Base-by-base conservation (phyloP, 345 rosid species). In the Eucalyptus victrix region DNA sequence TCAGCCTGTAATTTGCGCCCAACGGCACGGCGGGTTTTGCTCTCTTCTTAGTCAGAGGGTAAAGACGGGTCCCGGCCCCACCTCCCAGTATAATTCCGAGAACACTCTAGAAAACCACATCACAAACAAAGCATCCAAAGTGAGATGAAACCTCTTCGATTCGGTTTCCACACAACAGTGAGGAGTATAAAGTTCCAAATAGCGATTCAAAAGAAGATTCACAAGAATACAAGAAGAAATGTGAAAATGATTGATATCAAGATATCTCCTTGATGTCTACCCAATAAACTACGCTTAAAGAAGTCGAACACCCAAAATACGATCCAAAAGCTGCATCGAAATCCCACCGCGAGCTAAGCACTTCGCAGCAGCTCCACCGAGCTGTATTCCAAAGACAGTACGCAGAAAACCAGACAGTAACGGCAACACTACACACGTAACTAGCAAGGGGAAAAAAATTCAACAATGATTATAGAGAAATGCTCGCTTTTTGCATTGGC, bases 21-120 rank as follows among this genome's bases (percentile, higher is more conserved):
- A 97, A 89, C 30, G 99, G 99, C 53, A 97, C 99, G 50, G 98
- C 99, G 87, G 99, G 99, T 87, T 97, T 97, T 11, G 99, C 99
- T 93, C 99, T 96, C 94, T 97, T 97, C 97, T 97, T 97, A 11
- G 99, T 97, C 1, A 96, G 94, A 14, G 99, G 99, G 90, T 97
- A 97, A 32, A 97, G 93, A 40, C 99, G 93, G 23, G 99, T 97
- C 85, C 99, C 99, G 49, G 99, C 99, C 12, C 99, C 99, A 65
- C 99, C 99, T 94, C 99, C 99, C 34, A 97, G 94, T 56, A 96
- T 97, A 87, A 97, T 95, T 58, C 99, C 99, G 67, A 97, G 92
- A 86, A 97, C 99, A 93, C 99, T 97, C 99, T 97, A 93, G 89
- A 90, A 72, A 60, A 23, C 49, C 81, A 80, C 81, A 83, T 32